Percentiles rank a stretch among this genome's conserved stretches.
These are phyloP conservation scores for Arabis alpina DNA, from an alignment of 345 rosid species.

Conservation along the genomic window DNA sequence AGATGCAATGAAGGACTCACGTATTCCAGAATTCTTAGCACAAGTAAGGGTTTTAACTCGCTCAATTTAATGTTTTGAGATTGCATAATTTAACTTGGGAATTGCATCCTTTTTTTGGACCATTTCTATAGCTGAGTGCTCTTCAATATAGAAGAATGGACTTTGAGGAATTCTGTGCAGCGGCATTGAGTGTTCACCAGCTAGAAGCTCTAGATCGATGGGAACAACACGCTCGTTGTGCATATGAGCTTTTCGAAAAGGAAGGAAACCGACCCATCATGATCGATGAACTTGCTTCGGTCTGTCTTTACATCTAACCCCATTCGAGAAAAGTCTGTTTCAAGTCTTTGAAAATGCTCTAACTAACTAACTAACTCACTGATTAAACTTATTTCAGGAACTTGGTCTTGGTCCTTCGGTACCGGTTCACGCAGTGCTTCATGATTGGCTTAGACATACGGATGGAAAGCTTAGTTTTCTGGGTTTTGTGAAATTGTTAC, in stretches of 20 bases:
- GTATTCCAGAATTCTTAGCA: slow-evolving; percentile 82
- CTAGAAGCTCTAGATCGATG: slow-evolving; percentile 87
- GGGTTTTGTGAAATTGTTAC: slow-evolving; percentile 87
- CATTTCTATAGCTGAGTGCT: slow-evolving; percentile 64
- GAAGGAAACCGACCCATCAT: slow-evolving; percentile 92
- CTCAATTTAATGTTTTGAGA: slow-evolving; percentile 4
- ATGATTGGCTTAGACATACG: slow-evolving; percentile 93
- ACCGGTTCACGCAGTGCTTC: slow-evolving; percentile 88
- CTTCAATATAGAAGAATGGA: slow-evolving; percentile 94
- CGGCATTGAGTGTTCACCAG: slow-evolving; percentile 85
- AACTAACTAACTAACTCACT: slow-evolving; percentile 4
- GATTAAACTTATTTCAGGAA: slow-evolving; percentile 56
- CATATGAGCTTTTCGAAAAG: slow-evolving; percentile 91
- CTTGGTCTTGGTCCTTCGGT: slow-evolving; percentile 89
- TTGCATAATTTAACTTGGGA: background rate
- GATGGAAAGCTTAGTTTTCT: slow-evolving; percentile 97
- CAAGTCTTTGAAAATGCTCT: slow-evolving; percentile 19
- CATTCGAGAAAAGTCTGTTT: background rate
- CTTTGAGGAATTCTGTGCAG: slow-evolving; percentile 93
- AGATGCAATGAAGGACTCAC: slow-evolving; percentile 93
- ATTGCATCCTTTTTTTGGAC: background rate
- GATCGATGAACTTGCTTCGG: slow-evolving; percentile 94
- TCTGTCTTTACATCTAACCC: slow-evolving; percentile 9
- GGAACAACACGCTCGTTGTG: slow-evolving; percentile 90
- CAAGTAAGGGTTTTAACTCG: slow-evolving; percentile 54